Evolutionary conservation across 495 filamentous ascomycete species (phyloP), one percentile per base, ranked within the genome.

Genomic region (Penicillium soppii): DNA sequence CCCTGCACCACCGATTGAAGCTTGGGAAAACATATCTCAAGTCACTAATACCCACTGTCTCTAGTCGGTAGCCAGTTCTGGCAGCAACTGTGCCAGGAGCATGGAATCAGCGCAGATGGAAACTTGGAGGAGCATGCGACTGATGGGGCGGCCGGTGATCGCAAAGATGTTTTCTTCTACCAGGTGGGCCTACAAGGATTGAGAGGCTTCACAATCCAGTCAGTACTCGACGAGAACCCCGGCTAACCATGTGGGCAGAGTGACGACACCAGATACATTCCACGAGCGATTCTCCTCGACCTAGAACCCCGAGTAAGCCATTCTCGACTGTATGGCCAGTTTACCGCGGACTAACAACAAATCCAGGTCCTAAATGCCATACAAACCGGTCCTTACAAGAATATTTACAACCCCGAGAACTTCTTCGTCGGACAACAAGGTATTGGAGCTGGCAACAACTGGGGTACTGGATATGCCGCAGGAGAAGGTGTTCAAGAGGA

Each of bases 151-250:
- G 44, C 44, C 53, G 91, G 91, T 39, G 94, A 98, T 72, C 84
- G 94, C 62, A 98, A 98, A 69, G 94, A 98, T 71, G 94, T 97
- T 43, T 98, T 98, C 73, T 98, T 97, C 81, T 98, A 98, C 71
- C 94, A 97, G 74, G 81, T 82, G 57, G 9, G 58, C 38, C 15
- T 27, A 21, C 7, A 15, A 40, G 42, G 15, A 17, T 22, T 37
- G 10, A 12, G 21, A 38, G 7, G n/a, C n/a, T n/a, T n/a, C n/a
- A 44, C n/a, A 1, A 16, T 15, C 21, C 3, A 8, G 20, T 10
- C 1, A 15, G 21, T 19, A 5, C 23, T 16, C 30, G 12, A 7
- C 15, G 7, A 40, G 33, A 32, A 15, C 21, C 1, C 8, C 39
- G 8, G 36, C 56, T 63, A 41, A 65, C 30, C 8, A 29, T 7